phyloP scores from a whole-genome alignment of 1,284 basidiomycete genomes.

The Cryptococcus sp. region DNA sequence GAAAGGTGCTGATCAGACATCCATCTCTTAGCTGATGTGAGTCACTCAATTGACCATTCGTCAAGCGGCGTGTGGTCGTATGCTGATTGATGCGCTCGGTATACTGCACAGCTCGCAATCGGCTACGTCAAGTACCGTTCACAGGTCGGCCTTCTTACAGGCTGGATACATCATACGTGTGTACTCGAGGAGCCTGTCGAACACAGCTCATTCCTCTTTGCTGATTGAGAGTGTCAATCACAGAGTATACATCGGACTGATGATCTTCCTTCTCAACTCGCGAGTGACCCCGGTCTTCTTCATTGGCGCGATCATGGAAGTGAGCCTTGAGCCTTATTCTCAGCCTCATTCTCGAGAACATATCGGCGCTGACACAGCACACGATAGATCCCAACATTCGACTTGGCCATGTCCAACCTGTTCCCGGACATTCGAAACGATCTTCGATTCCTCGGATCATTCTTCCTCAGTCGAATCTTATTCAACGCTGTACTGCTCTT shows the following conservation, averaged over 20 bases:
- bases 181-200: constrained; percentile 1
- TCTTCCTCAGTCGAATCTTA: constrained; percentile 61
- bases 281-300: constrained; percentile 59
- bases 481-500: constrained; percentile 57
- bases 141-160: constrained; percentile 60
- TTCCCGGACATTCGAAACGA: constrained; percentile 58
- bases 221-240: no score
- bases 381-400: constrained; percentile 60
- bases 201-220: no score
- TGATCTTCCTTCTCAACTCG: constrained; percentile 55
- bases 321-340: constrained; percentile 28
- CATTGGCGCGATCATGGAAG: constrained; percentile 60
- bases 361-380: not conserved
- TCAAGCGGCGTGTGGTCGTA: constrained; percentile 14
- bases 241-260: constrained; percentile 58
- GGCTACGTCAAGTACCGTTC: constrained; percentile 42
- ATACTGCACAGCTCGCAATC: constrained; percentile 34
- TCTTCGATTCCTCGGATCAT: constrained; percentile 58
- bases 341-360: not conserved
- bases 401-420: constrained; percentile 60
- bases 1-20: not conserved
- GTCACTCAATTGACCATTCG: not conserved
- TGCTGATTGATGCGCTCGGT: not conserved
- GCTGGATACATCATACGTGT: constrained; percentile 63
- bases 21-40: constrained; percentile 28